A percentile compares a stretch with the other conserved stretches of the same genome.
Evolutionary conservation across 768 basidiomycete species (phyloP).

Genomic region (Daedalea quercina): DNA sequence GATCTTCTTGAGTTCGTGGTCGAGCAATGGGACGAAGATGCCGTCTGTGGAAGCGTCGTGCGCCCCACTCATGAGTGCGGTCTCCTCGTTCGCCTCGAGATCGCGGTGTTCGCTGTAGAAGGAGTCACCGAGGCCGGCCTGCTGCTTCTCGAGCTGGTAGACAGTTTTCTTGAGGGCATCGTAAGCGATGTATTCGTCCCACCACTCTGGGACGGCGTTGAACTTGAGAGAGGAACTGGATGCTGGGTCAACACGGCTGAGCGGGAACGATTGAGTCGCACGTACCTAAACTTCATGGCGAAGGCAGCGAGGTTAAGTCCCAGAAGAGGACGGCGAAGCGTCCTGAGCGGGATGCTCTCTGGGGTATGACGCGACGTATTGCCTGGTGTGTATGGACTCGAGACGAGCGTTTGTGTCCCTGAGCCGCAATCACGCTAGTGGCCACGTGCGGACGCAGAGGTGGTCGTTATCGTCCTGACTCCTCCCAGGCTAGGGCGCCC

Average conservation of each 20-base stretch:
- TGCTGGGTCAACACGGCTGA: background rate
- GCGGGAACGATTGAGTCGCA: background rate
- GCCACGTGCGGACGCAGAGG: too few relatives aligned
- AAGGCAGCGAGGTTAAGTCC: constrained; percentile 15
- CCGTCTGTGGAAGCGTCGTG: constrained; percentile 39
- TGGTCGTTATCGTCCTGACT: too few relatives aligned
- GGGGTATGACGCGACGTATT: constrained; percentile 8
- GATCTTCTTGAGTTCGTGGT: constrained; percentile 81
- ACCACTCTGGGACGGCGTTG: constrained; percentile 89
- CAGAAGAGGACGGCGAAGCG: constrained; percentile 11
- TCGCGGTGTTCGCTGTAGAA: constrained; percentile 31
- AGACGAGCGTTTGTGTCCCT: too few relatives aligned
- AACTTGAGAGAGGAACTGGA: constrained; percentile 79
- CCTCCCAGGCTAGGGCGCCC: too few relatives aligned
- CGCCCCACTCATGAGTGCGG: constrained; percentile 42
- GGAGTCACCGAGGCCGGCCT: constrained; percentile 37
- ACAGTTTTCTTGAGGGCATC: constrained; percentile 79
- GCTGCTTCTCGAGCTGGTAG: constrained; percentile 79
- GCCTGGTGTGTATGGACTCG: background rate
- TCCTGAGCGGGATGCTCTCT: constrained; percentile 21
- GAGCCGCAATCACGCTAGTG: too few relatives aligned
- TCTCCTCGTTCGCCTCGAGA: constrained; percentile 57
- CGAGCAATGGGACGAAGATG: constrained; percentile 67
- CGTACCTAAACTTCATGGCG: constrained; percentile 60
- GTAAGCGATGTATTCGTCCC: constrained; percentile 90